Evolutionary conservation across 2,329 filamentous ascomycete species (phyloP).

Genomic region (Graphilbum ipis-grandicollis): DNA sequence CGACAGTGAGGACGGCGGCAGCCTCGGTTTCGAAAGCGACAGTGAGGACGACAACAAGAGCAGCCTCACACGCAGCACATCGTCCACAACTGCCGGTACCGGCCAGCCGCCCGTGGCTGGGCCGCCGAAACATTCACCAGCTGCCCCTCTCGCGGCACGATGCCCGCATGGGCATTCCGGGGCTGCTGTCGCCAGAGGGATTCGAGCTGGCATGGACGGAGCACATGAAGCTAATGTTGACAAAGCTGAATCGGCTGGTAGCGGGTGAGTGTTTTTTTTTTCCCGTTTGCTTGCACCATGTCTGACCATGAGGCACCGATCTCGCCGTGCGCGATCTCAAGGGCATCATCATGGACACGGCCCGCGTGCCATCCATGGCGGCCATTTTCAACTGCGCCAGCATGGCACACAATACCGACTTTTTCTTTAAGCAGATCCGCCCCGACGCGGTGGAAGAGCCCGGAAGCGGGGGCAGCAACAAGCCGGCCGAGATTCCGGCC

Average conservation of each 20-base stretch:
- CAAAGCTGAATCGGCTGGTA: slow-evolving; percentile 59
- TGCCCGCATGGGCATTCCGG: slow-evolving; percentile 19
- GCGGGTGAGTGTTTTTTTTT: slow-evolving; percentile 37
- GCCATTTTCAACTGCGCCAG: slow-evolving; percentile 89
- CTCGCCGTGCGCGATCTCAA: slow-evolving; percentile 40
- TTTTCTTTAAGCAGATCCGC: slow-evolving; percentile 53
- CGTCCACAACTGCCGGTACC: too few species aligned
- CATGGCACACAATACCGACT: slow-evolving; percentile 82
- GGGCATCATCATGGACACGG: slow-evolving; percentile 54
- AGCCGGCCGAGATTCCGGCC: slow-evolving; percentile 29
- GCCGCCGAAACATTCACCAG: slow-evolving; percentile 19
- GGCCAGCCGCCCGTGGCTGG: too few species aligned
- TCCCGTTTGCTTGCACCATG: neutral
- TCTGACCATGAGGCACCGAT: slow-evolving; percentile 34
- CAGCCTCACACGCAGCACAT: too few species aligned
- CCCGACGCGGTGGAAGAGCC: slow-evolving; percentile 2
- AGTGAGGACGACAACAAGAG: too few species aligned
- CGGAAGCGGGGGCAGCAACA: slow-evolving; percentile 7
- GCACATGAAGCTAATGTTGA: slow-evolving; percentile 59
- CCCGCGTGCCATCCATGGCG: slow-evolving; percentile 62
- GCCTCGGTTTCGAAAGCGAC: too few species aligned
- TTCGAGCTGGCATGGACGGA: slow-evolving; percentile 67
- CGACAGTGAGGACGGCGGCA: too few species aligned
- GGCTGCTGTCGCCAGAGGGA: slow-evolving; percentile 49
- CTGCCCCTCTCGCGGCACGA: slow-evolving; percentile 18